A percentile compares a stretch with the other conserved stretches of the same genome.
These are phyloP conservation scores for Cardamine resedifolia DNA, from an alignment of 345 rosid genomes.

Conservation along the genomic window DNA sequence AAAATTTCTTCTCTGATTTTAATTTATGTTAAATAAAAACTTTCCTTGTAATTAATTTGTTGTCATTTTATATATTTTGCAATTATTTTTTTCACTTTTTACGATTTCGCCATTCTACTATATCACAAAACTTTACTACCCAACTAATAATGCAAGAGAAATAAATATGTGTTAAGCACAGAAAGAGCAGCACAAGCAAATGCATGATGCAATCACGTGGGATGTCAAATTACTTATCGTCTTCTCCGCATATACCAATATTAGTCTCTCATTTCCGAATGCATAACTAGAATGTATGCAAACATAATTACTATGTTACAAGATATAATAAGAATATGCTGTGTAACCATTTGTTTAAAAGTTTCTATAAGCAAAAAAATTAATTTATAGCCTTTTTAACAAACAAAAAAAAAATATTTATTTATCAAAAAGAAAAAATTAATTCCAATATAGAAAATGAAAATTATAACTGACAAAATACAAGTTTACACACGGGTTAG, in stretches of 20 bases:
- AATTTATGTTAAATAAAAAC: background rate
- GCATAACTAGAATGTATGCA: background rate
- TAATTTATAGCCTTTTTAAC: no score
- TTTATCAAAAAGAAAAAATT: no score
- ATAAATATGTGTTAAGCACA: background rate
- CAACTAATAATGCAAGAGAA: background rate
- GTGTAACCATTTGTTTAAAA: background rate
- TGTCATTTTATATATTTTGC: background rate
- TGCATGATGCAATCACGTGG: conserved; percentile 19
- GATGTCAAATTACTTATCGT: background rate
- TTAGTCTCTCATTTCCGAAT: background rate
- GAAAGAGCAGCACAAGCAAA: conserved; percentile 12
- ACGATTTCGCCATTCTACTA: background rate
- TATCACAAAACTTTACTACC: background rate
- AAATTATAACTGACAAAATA: background rate
- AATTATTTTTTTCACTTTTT: background rate
- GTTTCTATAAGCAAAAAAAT: background rate
- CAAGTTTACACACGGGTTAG: conserved; percentile 1
- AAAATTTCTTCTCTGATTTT: background rate
- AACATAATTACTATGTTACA: background rate
- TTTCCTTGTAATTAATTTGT: background rate
- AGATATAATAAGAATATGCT: background rate
- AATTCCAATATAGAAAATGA: background rate
- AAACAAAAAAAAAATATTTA: no score
- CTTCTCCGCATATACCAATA: background rate